A percentile compares a stretch with the other conserved stretches of the same genome.
These are phyloP conservation scores for Colletotrichum sp. DNA, from an alignment of 2,329 filamentous ascomycete genomes.

Conservation along the genomic window DNA sequence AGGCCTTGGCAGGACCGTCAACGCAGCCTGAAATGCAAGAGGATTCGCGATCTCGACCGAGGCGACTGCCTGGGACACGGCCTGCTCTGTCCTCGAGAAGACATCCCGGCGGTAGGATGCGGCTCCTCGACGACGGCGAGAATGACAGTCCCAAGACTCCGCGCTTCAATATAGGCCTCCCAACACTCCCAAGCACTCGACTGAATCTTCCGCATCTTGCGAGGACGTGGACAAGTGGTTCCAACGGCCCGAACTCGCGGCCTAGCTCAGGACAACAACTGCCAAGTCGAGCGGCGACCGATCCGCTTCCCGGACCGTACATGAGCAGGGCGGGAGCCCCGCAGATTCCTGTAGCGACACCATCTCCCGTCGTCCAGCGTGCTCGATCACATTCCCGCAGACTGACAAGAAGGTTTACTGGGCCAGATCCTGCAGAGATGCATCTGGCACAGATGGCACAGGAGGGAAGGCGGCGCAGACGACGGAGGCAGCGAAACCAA, in stretches of 20 bases:
- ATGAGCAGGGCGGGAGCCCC: not conserved
- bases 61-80: slow-evolving; percentile 3
- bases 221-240: slow-evolving; percentile 41
- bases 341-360: not conserved
- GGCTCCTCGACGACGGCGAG: slow-evolving; percentile 24
- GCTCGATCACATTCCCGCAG: not conserved
- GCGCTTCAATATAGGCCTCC: slow-evolving; percentile 38
- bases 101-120: not conserved
- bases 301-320: slow-evolving; percentile 9
- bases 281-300: slow-evolving; percentile 20
- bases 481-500: slow-evolving; percentile 21
- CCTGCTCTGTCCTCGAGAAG: not conserved
- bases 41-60: not conserved
- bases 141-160: slow-evolving; percentile 53
- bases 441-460: slow-evolving; percentile 50
- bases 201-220: slow-evolving; percentile 45
- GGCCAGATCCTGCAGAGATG: slow-evolving; percentile 52
- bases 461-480: slow-evolving; percentile 39
- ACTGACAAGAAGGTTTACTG: slow-evolving; percentile 31
- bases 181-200: slow-evolving; percentile 43
- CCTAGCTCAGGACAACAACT: slow-evolving; percentile 16
- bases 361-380: slow-evolving; percentile 4
- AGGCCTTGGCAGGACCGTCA: slow-evolving; percentile 2
- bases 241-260: slow-evolving; percentile 27
- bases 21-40: slow-evolving; percentile 18